Percentiles rank a stretch among this genome's conserved stretches.
phyloP scores from a whole-genome alignment of 2,329 filamentous ascomycete species.

The Pyricularia pennisetigena region DNA sequence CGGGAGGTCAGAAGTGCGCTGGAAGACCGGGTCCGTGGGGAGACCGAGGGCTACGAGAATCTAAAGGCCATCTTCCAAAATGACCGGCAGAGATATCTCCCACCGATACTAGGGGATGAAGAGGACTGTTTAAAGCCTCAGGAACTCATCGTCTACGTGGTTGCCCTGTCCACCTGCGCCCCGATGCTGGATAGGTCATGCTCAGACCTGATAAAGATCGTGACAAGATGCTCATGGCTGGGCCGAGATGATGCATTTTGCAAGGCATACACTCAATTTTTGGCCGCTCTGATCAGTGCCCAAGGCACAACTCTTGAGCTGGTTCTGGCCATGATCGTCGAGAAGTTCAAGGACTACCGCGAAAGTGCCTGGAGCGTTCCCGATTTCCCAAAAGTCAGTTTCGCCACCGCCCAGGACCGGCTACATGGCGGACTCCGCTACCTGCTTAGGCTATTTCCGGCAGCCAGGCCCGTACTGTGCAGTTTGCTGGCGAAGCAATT shows the following conservation, averaged over 20 bases:
- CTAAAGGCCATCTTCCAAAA: constrained; percentile 49
- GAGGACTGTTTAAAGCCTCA: constrained; percentile 37
- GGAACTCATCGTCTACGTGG: constrained; percentile 49
- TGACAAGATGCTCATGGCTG: constrained; percentile 55
- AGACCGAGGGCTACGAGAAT: constrained; percentile 51
- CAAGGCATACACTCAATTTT: constrained; percentile 56
- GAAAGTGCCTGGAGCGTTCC: constrained; percentile 35
- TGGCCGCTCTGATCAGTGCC: constrained; percentile 67
- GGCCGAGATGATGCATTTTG: constrained; percentile 56
- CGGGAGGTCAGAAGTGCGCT: constrained; percentile 44
- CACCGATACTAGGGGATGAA: constrained; percentile 26
- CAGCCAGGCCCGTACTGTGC: constrained; percentile 61
- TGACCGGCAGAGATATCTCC: constrained; percentile 29
- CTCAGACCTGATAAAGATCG: constrained; percentile 44
- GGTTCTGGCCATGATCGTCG: constrained; percentile 72
- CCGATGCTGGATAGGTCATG: constrained; percentile 51
- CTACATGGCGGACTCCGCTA: constrained; percentile 69
- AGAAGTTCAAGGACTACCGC: constrained; percentile 55
- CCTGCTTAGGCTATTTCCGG: constrained; percentile 71
- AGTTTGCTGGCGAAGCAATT: constrained; percentile 59
- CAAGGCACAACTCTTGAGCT: constrained; percentile 56
- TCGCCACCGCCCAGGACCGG: constrained; percentile 57
- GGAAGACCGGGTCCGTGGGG: constrained; percentile 44
- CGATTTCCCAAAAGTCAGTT: constrained; percentile 48
- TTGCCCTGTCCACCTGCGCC: constrained; percentile 52